Evolutionary conservation across 768 basidiomycete genomes (phyloP), one percentile per base, ranked within the genome.

Genomic region (Pluteus cervinus): DNA sequence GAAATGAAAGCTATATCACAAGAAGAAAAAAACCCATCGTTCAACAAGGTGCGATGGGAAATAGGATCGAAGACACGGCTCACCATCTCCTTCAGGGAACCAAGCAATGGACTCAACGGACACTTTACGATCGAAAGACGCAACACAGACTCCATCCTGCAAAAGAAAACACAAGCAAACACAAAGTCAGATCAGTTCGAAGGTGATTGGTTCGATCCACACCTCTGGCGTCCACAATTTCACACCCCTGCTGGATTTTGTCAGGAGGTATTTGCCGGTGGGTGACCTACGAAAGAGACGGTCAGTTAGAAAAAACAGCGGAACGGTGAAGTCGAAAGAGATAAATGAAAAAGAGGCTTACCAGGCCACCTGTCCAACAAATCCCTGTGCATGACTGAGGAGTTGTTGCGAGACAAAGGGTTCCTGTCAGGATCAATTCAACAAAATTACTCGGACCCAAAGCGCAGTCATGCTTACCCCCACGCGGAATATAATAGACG

Each of bases 301-400:
- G n/a, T n/a, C n/a, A n/a, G n/a, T n/a, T n/a, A n/a, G n/a, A n/a
- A n/a, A n/a, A n/a, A n/a, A n/a, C n/a, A n/a, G n/a, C n/a, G n/a
- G n/a, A 40, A 40, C 22, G 40, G 21, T 16, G 30, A 14, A 33
- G 33, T 33, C 14, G 31, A 8, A 28, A 31, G 20, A 33, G 21
- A 25, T 17, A n/a, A 9, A 37, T 24, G 10, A 17, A 7, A 24
- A n/a, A 37, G 12, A 11, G 17, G 22, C 60, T 37, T 40, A 79
- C 81, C 84, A 87, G 21, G 81, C 82, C 22, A 86, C 83, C 56
- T 85, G 83, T 23, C 77, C 74, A 22, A 84, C 76, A 54, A 86
- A 84, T n/a, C 79, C 80, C 43, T 75, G 69, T 4, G 78, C 63
- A 49, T 86, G 82, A 0, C 76, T 77, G 14, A 86, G 67, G 11